phyloP scores from a whole-genome alignment of 768 basidiomycete genomes.

The Flagelloscypha sp. region DNA sequence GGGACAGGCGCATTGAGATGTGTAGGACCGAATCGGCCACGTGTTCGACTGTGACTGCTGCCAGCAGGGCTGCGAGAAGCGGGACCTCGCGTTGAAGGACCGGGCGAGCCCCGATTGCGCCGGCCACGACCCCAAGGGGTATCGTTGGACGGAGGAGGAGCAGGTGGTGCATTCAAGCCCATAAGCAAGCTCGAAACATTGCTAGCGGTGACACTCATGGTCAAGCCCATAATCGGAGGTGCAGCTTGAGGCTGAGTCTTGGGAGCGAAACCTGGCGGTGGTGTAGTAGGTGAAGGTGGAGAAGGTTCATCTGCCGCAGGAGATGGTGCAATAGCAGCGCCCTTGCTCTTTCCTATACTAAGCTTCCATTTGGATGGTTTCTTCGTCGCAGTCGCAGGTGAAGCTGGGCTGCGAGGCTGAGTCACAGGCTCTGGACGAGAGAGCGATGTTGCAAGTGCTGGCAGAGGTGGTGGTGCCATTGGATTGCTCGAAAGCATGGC shows the following conservation, averaged over 20 bases:
- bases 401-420: slow-evolving; percentile 25
- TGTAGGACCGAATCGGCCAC: slow-evolving; percentile 11
- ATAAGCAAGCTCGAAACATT: slow-evolving; percentile 73
- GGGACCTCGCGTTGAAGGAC: no score
- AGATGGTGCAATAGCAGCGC: no score
- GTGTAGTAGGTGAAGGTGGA: no score
- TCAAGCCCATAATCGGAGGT: no score
- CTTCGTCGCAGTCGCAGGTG: slow-evolving; percentile 34
- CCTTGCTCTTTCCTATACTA: slow-evolving; percentile 60
- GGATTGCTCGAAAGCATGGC: slow-evolving; percentile 19
- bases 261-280: no score
- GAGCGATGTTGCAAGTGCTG: slow-evolving; percentile 13
- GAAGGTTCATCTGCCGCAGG: no score
- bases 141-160: slow-evolving; percentile 14
- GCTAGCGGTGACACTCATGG: slow-evolving; percentile 63
- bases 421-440: slow-evolving; percentile 14
- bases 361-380: slow-evolving; percentile 87
- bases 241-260: no score
- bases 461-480: slow-evolving; percentile 15
- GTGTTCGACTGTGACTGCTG: no score
- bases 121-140: no score
- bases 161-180: slow-evolving; percentile 47
- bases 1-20: slow-evolving; percentile 10
- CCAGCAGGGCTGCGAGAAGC: no score
- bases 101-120: no score